A percentile compares a stretch with the other conserved stretches of the same genome.
These are phyloP conservation scores for Neurospora sp. DNA, from an alignment of 495 filamentous ascomycete genomes.

Conservation along the genomic window DNA sequence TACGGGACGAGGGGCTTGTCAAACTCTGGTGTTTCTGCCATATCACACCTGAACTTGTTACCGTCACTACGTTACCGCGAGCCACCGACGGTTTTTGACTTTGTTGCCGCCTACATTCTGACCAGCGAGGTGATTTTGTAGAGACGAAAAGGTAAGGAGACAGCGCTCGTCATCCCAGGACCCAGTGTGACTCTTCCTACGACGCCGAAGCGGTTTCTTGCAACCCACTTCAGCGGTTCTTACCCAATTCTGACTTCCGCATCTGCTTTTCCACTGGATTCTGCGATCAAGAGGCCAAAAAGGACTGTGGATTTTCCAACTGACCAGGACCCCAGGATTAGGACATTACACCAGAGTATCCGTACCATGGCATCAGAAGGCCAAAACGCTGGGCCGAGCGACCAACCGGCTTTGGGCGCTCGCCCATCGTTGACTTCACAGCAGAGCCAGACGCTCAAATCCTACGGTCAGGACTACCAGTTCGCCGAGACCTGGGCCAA, in stretches of 20 bases:
- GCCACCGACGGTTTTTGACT: background rate
- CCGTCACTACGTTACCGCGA: background rate
- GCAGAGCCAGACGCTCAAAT: conserved; percentile 3
- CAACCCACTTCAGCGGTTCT: background rate
- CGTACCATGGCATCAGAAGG: conserved; percentile 6
- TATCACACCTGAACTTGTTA: background rate
- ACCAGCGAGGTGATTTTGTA: background rate
- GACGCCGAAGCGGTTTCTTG: background rate
- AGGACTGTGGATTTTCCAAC: background rate
- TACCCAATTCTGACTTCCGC: background rate
- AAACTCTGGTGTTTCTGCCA: background rate
- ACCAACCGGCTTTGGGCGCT: background rate
- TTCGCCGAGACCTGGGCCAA: conserved; percentile 19
- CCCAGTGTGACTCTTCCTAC: background rate
- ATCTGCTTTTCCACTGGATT: background rate
- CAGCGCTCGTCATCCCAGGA: background rate
- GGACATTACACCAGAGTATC: background rate
- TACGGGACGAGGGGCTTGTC: background rate
- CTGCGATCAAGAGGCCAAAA: background rate
- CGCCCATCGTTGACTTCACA: conserved; percentile 2
- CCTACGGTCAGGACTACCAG: conserved; percentile 14
- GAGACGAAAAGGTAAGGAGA: background rate
- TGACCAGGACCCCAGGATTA: background rate
- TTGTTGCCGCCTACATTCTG: background rate
- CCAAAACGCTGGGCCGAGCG: background rate